Evolutionary conservation across 2,329 filamentous ascomycete genomes (phyloP).

Genomic region (Phaeosphaeria sp.): DNA sequence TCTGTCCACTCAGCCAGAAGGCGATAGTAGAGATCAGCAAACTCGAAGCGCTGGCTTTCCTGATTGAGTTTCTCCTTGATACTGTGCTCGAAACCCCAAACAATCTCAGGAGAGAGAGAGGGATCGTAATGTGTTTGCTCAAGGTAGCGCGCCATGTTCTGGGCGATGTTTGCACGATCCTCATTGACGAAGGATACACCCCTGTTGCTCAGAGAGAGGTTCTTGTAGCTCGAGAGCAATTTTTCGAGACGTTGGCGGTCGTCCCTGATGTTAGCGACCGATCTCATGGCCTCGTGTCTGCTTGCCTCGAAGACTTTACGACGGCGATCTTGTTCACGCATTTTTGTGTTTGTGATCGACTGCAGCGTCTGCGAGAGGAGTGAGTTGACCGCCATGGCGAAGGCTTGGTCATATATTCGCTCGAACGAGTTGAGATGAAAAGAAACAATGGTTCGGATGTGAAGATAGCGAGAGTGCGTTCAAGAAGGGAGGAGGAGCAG

Average conservation of each 20-base stretch:
- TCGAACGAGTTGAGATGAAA: no score
- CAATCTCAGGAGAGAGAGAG: constrained; percentile 13
- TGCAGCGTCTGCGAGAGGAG: constrained; percentile 26
- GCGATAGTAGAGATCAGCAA: constrained; percentile 23
- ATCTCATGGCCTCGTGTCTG: constrained; percentile 13
- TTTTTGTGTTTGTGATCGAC: constrained; percentile 23
- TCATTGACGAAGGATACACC: constrained; percentile 17
- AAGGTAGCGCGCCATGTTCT: constrained; percentile 16
- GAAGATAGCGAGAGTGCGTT: no score
- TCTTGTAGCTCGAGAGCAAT: constrained; percentile 13
- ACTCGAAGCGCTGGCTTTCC: constrained; percentile 21
- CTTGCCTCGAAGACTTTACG: constrained; percentile 15
- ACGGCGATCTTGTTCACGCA: constrained; percentile 21
- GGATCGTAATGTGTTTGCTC: constrained; percentile 20
- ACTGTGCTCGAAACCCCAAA: constrained; percentile 14
- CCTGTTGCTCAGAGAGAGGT: constrained; percentile 20
- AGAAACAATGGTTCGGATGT: no score
- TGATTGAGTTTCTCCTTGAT: constrained; percentile 19
- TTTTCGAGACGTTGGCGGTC: constrained; percentile 11
- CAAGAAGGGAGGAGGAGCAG: no score
- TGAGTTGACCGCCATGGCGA: constrained; percentile 14
- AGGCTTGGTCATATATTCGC: no score
- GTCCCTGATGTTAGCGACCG: constrained; percentile 4
- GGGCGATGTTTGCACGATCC: constrained; percentile 9
- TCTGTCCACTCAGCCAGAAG: constrained; percentile 22